These are phyloP conservation scores for Cutaneotrichosporon sp. DNA, from an alignment of 1,284 basidiomycete genomes.

Conservation along the genomic window DNA sequence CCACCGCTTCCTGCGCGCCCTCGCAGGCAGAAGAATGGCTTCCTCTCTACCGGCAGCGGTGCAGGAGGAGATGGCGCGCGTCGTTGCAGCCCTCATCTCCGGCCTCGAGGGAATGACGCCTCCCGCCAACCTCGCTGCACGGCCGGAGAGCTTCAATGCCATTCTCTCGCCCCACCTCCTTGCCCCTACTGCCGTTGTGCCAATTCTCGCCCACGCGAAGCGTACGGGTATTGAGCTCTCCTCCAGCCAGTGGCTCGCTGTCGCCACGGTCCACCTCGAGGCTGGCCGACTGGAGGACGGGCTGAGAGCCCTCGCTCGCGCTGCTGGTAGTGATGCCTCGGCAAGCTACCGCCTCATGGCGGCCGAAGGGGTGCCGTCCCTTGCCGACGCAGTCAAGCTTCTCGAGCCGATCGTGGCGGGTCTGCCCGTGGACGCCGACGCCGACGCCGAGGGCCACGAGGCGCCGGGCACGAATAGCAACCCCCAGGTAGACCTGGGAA, in stretches of 20 bases:
- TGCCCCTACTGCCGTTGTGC: not conserved
- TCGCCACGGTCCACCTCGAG: not conserved
- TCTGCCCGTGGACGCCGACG: not conserved
- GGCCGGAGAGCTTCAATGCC: not conserved
- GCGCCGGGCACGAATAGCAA: not conserved
- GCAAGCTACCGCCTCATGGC: slow-evolving; percentile 9
- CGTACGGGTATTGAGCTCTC: not conserved
- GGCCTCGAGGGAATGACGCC: not conserved
- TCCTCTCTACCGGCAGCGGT: not conserved
- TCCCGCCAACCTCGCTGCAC: not conserved
- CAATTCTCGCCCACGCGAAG: slow-evolving; percentile 4
- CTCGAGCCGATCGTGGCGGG: slow-evolving; percentile 12
- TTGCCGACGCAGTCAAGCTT: slow-evolving; percentile 4
- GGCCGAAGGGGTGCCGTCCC: slow-evolving; percentile 11
- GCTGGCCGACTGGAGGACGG: not conserved
- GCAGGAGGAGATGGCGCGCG: not conserved
- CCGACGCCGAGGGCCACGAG: not conserved
- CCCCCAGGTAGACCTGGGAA: no score
- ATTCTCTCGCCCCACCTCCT: slow-evolving; percentile 9
- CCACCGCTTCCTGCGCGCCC: slow-evolving; percentile 6
- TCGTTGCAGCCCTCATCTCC: not conserved
- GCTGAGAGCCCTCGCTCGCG: slow-evolving; percentile 4
- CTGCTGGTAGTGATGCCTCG: not conserved
- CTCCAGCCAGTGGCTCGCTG: slow-evolving; percentile 9
- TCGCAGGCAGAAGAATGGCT: not conserved